These are phyloP conservation scores for Skeletonema grethae DNA, from an alignment of 108 stramenopile species.

Conservation along the genomic window DNA sequence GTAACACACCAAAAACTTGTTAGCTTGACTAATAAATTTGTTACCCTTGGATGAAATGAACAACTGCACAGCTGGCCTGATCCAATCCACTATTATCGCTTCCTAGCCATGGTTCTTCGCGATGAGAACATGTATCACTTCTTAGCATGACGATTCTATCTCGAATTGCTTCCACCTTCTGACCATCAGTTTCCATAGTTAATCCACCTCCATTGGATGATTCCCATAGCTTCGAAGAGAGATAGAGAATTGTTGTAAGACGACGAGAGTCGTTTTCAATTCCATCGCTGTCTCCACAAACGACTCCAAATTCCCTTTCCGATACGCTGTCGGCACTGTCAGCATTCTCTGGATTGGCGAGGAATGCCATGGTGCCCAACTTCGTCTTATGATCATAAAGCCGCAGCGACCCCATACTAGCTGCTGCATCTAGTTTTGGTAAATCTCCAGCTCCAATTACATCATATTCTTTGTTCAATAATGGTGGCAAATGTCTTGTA, in stretches of 20 bases:
- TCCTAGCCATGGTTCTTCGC: conserved; percentile 42
- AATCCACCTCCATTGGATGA: conserved; percentile 33
- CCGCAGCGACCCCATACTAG: conserved; percentile 40
- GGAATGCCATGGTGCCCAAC: conserved; percentile 19
- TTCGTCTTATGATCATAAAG: conserved; percentile 42
- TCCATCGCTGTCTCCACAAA: conserved; percentile 36
- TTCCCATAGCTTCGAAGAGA: conserved; percentile 42
- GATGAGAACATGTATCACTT: conserved; percentile 43
- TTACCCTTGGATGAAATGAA: conserved; percentile 42
- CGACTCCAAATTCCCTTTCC: conserved; percentile 33
- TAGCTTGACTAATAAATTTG: background rate
- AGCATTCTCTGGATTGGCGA: background rate
- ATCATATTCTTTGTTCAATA: conserved; percentile 35
- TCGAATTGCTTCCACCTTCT: conserved; percentile 19
- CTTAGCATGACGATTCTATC: conserved; percentile 35
- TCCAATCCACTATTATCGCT: conserved; percentile 25
- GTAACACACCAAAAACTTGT: background rate
- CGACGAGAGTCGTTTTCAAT: conserved; percentile 24
- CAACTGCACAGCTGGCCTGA: conserved; percentile 26
- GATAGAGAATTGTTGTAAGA: conserved; percentile 33
- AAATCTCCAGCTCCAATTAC: background rate
- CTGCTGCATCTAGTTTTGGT: conserved; percentile 20
- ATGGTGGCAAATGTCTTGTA: conserved; percentile 45
- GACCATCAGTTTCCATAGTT: conserved; percentile 29
- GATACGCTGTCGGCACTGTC: background rate